Conservation (phyloP, 129 eudicot genomes). For the Helianthus annuus region DNA sequence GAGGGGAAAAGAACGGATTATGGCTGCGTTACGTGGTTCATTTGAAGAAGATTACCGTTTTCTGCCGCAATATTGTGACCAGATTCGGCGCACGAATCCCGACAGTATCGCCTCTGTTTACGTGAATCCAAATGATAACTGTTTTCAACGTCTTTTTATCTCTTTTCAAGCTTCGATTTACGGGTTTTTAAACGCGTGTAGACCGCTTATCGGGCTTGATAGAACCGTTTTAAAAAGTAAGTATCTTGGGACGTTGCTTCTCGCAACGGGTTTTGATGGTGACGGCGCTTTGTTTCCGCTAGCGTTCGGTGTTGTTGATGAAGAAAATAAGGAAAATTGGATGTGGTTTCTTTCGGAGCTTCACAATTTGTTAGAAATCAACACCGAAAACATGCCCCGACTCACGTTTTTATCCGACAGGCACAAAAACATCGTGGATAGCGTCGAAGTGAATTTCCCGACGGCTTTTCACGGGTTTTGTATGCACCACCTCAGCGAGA, state of each 20-base stretch:
- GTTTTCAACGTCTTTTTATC: conserved; percentile 81
- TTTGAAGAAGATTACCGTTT: conserved; percentile 82
- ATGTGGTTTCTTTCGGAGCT: conserved; percentile 93
- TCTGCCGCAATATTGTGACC: conserved; percentile 86
- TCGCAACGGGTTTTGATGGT: conserved; percentile 90
- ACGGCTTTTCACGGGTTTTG: conserved; percentile 91
- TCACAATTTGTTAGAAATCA: conserved; percentile 63
- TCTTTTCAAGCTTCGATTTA: conserved; percentile 82
- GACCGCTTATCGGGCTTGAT: conserved; percentile 86
- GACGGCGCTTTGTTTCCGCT: conserved; percentile 74
- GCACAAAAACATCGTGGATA: conserved; percentile 67
- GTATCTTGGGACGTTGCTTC: conserved; percentile 77
- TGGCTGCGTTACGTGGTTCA: conserved; percentile 86
- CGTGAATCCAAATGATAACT: conserved; percentile 55
- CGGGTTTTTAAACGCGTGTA: conserved; percentile 77
- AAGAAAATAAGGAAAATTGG: conserved; percentile 81
- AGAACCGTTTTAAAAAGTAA: conserved; percentile 69
- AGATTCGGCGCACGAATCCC: conserved; percentile 73
- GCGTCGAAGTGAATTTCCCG: conserved; percentile 84
- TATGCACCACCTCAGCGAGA: conserved; percentile 77
- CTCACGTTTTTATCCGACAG: conserved; percentile 82
- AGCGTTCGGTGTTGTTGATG: conserved; percentile 91
- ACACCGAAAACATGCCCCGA: conserved; percentile 90
- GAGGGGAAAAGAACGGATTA: conserved; percentile 89
- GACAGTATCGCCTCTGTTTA: conserved; percentile 87